These are phyloP conservation scores for Ustanciosporium gigantosporum DNA, from an alignment of 1,284 basidiomycete genomes.

Conservation along the genomic window DNA sequence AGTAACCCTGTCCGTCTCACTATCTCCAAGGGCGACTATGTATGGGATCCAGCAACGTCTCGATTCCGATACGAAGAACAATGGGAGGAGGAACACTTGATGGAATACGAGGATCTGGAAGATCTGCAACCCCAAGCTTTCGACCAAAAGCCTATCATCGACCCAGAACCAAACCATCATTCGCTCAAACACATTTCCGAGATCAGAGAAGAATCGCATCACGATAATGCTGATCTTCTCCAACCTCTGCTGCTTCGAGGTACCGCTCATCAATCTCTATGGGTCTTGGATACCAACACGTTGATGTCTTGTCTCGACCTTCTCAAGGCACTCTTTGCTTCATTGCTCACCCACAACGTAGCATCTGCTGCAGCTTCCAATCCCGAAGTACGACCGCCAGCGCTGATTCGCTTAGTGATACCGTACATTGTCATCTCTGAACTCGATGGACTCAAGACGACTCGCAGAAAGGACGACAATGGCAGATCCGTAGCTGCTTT, in stretches of 20 bases:
- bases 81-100: conserved; percentile 42
- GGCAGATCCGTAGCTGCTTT: conserved; percentile 17
- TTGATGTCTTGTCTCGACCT: conserved; percentile 34
- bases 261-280: conserved; percentile 11
- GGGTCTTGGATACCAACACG: conserved; percentile 41
- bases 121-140: background rate
- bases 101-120: conserved; percentile 19
- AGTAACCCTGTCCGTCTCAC: conserved; percentile 36
- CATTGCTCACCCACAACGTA: conserved; percentile 26
- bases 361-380: conserved; percentile 3
- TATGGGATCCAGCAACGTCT: conserved; percentile 6
- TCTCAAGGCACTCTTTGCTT: conserved; percentile 35
- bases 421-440: conserved; percentile 32
- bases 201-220: background rate
- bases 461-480: conserved; percentile 14
- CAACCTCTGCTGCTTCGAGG: background rate
- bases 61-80: conserved; percentile 28
- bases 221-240: background rate
- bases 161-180: no score
- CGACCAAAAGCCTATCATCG: background rate
- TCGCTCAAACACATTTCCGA: no score
- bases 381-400: conserved; percentile 1
- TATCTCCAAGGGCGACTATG: conserved; percentile 38
- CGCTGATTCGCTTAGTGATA: conserved; percentile 30
- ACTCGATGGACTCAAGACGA: conserved; percentile 33